Conservation (phyloP, 1,284 basidiomycete genomes). For the Melampsora medusae region DNA sequence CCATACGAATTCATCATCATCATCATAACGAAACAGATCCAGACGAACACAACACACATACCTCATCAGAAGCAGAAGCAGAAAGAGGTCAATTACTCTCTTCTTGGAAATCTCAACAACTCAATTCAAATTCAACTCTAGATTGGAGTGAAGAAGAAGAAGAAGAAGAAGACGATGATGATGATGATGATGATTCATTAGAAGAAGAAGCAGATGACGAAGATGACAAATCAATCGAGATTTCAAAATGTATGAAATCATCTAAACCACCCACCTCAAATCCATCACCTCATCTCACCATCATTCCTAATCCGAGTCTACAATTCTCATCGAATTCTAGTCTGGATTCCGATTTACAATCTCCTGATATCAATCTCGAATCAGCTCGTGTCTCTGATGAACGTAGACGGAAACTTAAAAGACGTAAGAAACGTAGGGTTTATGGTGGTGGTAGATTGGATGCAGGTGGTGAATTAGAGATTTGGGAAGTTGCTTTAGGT, state of each 20-base stretch:
- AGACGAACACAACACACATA: not conserved
- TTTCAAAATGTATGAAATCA: not conserved
- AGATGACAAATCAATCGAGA: not conserved
- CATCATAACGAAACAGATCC: not conserved
- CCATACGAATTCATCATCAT: not conserved
- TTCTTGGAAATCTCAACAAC: not conserved
- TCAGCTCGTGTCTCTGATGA: not conserved
- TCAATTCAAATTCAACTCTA: not conserved
- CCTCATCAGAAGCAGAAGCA: not conserved
- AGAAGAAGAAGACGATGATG: slow-evolving; percentile 12
- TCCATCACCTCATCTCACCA: not conserved
- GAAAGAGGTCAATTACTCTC: slow-evolving; percentile 10
- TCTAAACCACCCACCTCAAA: not conserved
- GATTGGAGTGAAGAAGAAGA: slow-evolving; percentile 6
- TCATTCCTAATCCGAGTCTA: not conserved
- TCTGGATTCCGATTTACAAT: not conserved
- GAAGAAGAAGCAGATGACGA: slow-evolving; percentile 14
- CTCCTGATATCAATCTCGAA: not conserved
- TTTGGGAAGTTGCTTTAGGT: slow-evolving; percentile 42
- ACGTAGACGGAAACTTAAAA: slow-evolving; percentile 5
- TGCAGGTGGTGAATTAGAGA: slow-evolving; percentile 41
- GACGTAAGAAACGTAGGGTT: slow-evolving; percentile 30
- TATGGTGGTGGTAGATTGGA: slow-evolving; percentile 43
- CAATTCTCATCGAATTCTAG: slow-evolving; percentile 5
- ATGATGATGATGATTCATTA: not conserved